Evolutionary conservation across 768 basidiomycete species (phyloP).

Genomic region (Trametes sanguinea): DNA sequence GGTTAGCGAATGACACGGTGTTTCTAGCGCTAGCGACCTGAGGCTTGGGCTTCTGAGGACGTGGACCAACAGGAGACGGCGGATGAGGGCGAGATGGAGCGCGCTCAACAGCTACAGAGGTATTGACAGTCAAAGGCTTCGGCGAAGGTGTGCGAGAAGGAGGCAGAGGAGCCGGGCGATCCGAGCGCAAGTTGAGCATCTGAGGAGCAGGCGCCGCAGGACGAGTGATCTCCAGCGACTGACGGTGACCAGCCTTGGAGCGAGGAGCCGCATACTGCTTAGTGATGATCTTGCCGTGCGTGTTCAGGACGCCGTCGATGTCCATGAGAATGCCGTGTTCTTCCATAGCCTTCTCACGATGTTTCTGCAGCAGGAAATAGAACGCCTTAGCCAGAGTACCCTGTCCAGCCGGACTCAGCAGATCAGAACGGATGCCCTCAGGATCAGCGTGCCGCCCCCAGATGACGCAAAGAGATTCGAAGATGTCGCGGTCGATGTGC

Average conservation of each 20-base stretch:
- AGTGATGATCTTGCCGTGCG: constrained; percentile 35
- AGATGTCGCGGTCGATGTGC: constrained; percentile 74
- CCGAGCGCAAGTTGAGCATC: constrained; percentile 25
- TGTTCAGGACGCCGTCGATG: constrained; percentile 32
- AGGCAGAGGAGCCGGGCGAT: constrained; percentile 31
- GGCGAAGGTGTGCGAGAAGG: constrained; percentile 36
- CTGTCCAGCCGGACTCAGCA: constrained; percentile 67
- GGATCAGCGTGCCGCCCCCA: constrained; percentile 76
- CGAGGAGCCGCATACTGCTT: constrained; percentile 47
- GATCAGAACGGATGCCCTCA: constrained; percentile 59
- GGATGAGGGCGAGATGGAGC: constrained; percentile 43
- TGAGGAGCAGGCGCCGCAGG: constrained; percentile 3
- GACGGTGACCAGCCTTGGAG: constrained; percentile 29
- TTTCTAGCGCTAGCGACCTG: constrained; percentile 7
- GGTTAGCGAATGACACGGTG: background rate
- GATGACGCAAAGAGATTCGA: constrained; percentile 78
- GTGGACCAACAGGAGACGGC: constrained; percentile 54
- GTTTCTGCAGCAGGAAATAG: constrained; percentile 79
- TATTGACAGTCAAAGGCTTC: constrained; percentile 21
- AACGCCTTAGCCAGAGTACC: constrained; percentile 85
- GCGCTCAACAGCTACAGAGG: constrained; percentile 23
- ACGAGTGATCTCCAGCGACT: constrained; percentile 16
- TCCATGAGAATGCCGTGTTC: constrained; percentile 52
- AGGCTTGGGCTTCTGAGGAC: constrained; percentile 36
- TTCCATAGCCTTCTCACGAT: constrained; percentile 65